Evolutionary conservation across 768 basidiomycete species (phyloP).

Genomic region (Leccinum incarnatum): DNA sequence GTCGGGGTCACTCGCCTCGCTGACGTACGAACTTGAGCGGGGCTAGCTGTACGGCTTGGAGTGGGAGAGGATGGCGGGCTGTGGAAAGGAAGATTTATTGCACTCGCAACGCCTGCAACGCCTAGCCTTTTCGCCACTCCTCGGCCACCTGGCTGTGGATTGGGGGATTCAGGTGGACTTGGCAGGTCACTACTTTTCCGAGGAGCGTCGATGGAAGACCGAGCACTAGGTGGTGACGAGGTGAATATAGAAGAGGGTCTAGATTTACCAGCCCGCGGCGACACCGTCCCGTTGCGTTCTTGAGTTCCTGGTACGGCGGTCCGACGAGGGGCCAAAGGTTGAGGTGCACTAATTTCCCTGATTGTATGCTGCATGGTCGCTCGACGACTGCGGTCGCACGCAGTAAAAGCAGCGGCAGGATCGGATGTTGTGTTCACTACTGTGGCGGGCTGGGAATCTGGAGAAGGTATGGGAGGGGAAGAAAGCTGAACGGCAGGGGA

Average conservation of each 20-base stretch:
- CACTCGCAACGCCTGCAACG: conserved; percentile 37
- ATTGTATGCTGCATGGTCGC: conserved; percentile 34
- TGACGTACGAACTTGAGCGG: conserved; percentile 43
- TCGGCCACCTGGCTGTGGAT: conserved; percentile 39
- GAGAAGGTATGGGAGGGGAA: conserved; percentile 53
- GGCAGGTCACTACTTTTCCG: conserved; percentile 38
- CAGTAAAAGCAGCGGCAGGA: conserved; percentile 45
- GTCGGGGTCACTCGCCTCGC: conserved; percentile 40
- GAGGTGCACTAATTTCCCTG: conserved; percentile 42
- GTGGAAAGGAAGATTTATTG: conserved; percentile 40
- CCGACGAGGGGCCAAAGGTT: conserved; percentile 35
- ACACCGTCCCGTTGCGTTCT: conserved; percentile 31
- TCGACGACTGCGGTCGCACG: conserved; percentile 44
- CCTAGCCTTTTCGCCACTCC: conserved; percentile 36
- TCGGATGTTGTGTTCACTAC: conserved; percentile 48
- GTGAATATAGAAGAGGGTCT: conserved; percentile 34
- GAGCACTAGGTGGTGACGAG: conserved; percentile 25
- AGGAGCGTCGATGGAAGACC: conserved; percentile 36
- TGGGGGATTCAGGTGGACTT: conserved; percentile 49
- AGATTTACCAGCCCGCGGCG: conserved; percentile 30
- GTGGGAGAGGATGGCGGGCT: conserved; percentile 40
- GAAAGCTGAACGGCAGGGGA: conserved; percentile 69
- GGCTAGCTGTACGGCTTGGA: conserved; percentile 39
- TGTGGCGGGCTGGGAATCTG: conserved; percentile 48
- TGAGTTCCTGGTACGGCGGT: conserved; percentile 19